Conservation (phyloP, 768 basidiomycete genomes). For the Cystobasidium onofrii region DNA sequence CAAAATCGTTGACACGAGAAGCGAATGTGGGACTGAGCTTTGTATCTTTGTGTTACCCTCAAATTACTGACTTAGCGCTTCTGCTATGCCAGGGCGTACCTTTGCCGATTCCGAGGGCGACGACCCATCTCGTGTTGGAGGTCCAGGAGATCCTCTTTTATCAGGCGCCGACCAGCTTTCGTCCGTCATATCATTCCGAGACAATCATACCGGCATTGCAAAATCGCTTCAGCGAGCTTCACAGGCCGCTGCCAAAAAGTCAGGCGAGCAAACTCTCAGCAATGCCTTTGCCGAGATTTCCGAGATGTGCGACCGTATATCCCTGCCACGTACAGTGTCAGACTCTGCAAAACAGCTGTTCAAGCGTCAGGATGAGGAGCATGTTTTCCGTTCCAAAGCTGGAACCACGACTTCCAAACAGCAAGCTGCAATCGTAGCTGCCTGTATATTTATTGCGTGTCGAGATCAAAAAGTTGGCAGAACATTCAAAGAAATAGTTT, state of each 20-base stretch:
- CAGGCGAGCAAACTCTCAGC: slow-evolving; percentile 62
- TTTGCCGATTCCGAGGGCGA: slow-evolving; percentile 99
- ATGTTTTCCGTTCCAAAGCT: slow-evolving; percentile 52
- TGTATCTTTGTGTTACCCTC: slow-evolving; percentile 14
- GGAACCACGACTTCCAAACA: slow-evolving; percentile 62
- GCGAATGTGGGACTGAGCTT: slow-evolving; percentile 73
- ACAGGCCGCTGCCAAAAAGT: slow-evolving; percentile 58
- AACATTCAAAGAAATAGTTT: slow-evolving; percentile 92
- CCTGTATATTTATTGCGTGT: slow-evolving; percentile 96
- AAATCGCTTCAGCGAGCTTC: slow-evolving; percentile 87
- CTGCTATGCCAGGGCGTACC: slow-evolving; percentile 54
- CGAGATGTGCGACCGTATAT: slow-evolving; percentile 91
- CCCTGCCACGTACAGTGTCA: slow-evolving; percentile 82
- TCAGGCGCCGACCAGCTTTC: slow-evolving; percentile 91
- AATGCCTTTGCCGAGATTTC: slow-evolving; percentile 84
- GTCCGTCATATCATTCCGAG: slow-evolving; percentile 88
- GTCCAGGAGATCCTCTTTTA: slow-evolving; percentile 81
- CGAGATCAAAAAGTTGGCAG: slow-evolving; percentile 89
- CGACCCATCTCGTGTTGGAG: slow-evolving; percentile 99
- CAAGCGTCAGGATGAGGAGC: slow-evolving; percentile 93
- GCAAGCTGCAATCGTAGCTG: slow-evolving; percentile 85
- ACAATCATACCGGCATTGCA: slow-evolving; percentile 86
- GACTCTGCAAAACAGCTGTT: slow-evolving; percentile 95
- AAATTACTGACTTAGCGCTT: background rate
- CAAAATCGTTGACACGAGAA: slow-evolving; percentile 90